These are phyloP conservation scores for Chlorella sp. DNA, from an alignment of 139 green algal genomes.

Conservation along the genomic window DNA sequence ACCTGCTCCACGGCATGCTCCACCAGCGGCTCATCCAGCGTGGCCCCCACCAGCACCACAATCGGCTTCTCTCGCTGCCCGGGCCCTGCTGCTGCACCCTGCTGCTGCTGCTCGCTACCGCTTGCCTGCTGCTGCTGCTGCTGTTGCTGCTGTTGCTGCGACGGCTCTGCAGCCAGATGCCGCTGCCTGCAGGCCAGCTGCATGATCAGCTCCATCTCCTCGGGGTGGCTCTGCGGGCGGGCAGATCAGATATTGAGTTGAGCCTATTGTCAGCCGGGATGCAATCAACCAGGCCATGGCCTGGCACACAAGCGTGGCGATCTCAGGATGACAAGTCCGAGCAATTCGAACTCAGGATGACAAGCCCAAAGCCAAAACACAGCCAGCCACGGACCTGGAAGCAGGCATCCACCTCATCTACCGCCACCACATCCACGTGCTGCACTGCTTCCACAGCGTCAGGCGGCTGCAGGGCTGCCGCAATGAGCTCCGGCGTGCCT, in stretches of 20 bases:
- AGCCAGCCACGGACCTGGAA: slow-evolving; percentile 41
- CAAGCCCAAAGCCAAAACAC: too few relatives aligned
- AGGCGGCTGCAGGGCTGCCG: slow-evolving; percentile 23
- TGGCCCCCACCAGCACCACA: slow-evolving; percentile 81
- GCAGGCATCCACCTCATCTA: slow-evolving; percentile 72
- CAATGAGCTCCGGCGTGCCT: slow-evolving; percentile 73
- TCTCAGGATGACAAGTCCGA: too few relatives aligned
- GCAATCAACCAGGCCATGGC: too few relatives aligned
- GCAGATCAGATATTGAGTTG: background rate
- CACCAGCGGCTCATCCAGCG: slow-evolving; percentile 56
- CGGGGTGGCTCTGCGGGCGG: slow-evolving; percentile 43
- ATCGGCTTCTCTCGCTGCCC: slow-evolving; percentile 42
- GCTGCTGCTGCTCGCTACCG: background rate
- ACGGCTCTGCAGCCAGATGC: background rate
- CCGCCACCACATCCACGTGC: slow-evolving; percentile 40
- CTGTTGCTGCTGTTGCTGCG: slow-evolving; percentile 1
- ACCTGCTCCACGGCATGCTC: slow-evolving; percentile 36
- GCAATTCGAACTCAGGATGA: too few relatives aligned
- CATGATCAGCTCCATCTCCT: slow-evolving; percentile 65
- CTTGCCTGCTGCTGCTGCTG: background rate
- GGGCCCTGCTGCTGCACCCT: background rate
- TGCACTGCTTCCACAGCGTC: slow-evolving; percentile 27
- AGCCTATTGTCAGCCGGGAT: too few relatives aligned
- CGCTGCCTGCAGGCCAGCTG: slow-evolving; percentile 38
- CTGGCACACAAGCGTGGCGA: too few relatives aligned